phyloP scores from a whole-genome alignment of 768 basidiomycete genomes.

The Lactarius evosmus region DNA sequence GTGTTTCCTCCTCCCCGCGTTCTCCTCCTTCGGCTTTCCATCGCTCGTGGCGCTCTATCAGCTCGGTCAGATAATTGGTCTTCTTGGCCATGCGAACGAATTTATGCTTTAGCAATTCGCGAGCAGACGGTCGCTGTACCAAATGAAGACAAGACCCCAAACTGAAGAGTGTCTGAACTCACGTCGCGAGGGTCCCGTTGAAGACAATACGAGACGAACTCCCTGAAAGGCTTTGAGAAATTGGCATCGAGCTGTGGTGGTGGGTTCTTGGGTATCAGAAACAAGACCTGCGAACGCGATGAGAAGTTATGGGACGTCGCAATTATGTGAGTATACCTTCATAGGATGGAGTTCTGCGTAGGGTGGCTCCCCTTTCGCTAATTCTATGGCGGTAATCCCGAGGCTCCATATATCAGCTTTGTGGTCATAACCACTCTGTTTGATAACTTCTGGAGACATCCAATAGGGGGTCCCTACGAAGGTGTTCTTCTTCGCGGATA shows the following conservation, averaged over 20 bases:
- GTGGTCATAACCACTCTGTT: constrained; percentile 98
- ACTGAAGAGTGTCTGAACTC: constrained; percentile 30
- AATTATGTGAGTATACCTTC: constrained; percentile 60
- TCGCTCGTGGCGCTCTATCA: constrained; percentile 91
- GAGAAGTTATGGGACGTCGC: neutral
- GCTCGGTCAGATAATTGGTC: constrained; percentile 88
- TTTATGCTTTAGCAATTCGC: constrained; percentile 93
- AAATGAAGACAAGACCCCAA: constrained; percentile 26
- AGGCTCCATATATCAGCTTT: constrained; percentile 99
- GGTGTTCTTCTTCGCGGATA: constrained; percentile 96
- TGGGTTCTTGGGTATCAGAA: constrained; percentile 96
- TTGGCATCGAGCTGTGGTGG: constrained; percentile 87
- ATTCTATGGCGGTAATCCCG: constrained; percentile 95
- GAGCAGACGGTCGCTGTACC: constrained; percentile 83
- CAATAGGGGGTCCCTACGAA: constrained; percentile 98
- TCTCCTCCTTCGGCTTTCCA: constrained; percentile 92
- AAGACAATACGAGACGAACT: constrained; percentile 90
- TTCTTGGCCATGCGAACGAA: constrained; percentile 95
- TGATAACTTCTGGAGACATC: constrained; percentile 99
- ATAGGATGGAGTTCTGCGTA: constrained; percentile 98
- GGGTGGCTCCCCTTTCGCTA: constrained; percentile 96
- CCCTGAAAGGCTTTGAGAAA: constrained; percentile 90
- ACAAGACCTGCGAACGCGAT: constrained; percentile 64
- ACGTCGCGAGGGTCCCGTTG: constrained; percentile 94
- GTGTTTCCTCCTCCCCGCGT: constrained; percentile 66